These are phyloP conservation scores for Hirsutella rhossiliensis DNA, from an alignment of 2,329 filamentous ascomycete species.

Conservation along the genomic window DNA sequence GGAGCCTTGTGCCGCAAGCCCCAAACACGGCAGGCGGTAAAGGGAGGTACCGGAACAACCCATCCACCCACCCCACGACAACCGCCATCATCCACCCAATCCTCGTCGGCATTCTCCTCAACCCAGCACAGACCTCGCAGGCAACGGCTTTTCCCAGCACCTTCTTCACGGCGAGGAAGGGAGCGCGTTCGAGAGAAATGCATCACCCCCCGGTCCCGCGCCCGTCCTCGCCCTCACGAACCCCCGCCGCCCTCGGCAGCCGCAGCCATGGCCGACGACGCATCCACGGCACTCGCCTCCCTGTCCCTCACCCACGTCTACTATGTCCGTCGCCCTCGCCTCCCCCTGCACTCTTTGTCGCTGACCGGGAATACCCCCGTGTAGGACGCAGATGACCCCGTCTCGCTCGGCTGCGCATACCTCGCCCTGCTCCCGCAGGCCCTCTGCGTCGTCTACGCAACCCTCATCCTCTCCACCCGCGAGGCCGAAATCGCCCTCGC, in stretches of 20 bases:
- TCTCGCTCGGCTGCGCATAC: conserved; percentile 86
- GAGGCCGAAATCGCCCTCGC: conserved; percentile 83
- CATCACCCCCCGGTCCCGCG: no score
- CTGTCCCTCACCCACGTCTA: conserved; percentile 92
- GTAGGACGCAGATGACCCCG: conserved; percentile 74
- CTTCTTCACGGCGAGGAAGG: no score
- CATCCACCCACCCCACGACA: no score
- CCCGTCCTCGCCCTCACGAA: no score
- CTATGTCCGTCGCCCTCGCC: conserved; percentile 51
- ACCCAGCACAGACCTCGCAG: no score
- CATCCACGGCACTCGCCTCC: conserved; percentile 59
- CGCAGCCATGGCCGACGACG: conserved; percentile 13
- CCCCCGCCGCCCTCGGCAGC: background rate
- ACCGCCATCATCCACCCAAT: no score
- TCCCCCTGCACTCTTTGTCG: background rate
- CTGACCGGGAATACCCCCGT: background rate
- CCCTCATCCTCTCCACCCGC: conserved; percentile 80
- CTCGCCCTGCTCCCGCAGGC: conserved; percentile 89
- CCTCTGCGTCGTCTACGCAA: conserved; percentile 80
- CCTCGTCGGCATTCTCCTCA: no score
- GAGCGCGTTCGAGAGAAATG: no score
- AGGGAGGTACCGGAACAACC: no score
- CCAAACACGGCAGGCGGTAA: no score
- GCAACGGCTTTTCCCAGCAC: no score
- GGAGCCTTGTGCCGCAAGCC: no score